Base-by-base conservation (phyloP, 768 basidiomycete species). In the Suillus placidus region DNA sequence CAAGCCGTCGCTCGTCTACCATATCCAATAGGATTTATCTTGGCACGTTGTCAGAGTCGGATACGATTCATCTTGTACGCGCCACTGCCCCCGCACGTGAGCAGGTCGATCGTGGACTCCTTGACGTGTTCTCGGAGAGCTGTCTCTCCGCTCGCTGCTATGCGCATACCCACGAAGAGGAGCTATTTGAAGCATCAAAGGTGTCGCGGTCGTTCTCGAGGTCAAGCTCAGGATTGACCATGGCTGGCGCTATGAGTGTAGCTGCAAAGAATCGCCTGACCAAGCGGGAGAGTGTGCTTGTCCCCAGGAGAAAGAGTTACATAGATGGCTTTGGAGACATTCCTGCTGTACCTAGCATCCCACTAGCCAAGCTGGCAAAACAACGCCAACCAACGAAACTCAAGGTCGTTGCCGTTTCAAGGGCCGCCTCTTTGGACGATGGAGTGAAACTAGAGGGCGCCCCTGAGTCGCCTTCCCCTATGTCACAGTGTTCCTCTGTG, bases 121-220 rank as follows among this genome's bases (percentile, higher is more conserved):
- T 85, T 55, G 95, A 97, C 71, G 87, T 97, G 64, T 87, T 91
- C 70, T 95, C 94, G 13, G 87, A 90, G 66, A 81, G 82, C 30
- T 91, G 91, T 68, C 77, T 89, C 34, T 82, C 85, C 3, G 91
- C 89, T 18, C 85, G 95, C 51, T 84, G 83, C 56, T 83, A 89
- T 62, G 89, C 89, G 9, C 84, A 81, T 62, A 81, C 82, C 47
- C 86, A 84, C 64, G 88, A 89, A 62, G 85, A 87, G 71, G 85
- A 87, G 65, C 79, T 91, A 61, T 89, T 90, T 75, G 84, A 85
- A 70, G 80, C 81, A 23, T 82, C 84, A 45, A 83, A 78, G 69
- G 76, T 79, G 64, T 75, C 79, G 54, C 77, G 80, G 45, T 76
- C 79, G 3, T 83, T 88, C 66, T 78, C 84, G 26, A 82, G 85